Evolutionary conservation across 306 rosid genomes (phyloP).

Genomic region (Lathyrus oleraceus): DNA sequence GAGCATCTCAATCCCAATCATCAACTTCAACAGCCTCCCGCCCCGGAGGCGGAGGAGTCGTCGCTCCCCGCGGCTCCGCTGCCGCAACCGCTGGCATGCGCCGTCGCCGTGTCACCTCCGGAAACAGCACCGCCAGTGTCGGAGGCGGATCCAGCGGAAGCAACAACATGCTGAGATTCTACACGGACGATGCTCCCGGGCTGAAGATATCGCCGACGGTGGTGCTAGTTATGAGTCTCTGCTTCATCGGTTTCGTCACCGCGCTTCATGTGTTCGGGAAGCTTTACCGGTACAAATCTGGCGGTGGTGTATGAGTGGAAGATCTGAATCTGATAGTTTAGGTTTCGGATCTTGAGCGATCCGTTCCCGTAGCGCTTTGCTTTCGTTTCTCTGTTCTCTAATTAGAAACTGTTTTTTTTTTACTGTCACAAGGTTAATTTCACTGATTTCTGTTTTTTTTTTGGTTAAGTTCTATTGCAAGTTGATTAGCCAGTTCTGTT

Average conservation of each 20-base stretch:
- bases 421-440: neutral
- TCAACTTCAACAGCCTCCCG: constrained; percentile 58
- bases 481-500: neutral
- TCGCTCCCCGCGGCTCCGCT: constrained; percentile 91
- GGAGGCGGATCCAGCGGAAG: constrained; percentile 45
- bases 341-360: constrained; percentile 23
- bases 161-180: constrained; percentile 84
- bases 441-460: neutral
- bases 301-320: constrained; percentile 43
- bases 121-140: constrained; percentile 30
- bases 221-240: constrained; percentile 85
- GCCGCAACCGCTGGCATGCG: constrained; percentile 91
- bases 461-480: neutral
- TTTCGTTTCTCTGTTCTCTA: constrained; percentile 24
- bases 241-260: constrained; percentile 93
- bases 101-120: constrained; percentile 67
- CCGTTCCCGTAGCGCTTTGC: neutral
- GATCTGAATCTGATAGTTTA: constrained; percentile 6
- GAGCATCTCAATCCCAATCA: constrained; percentile 87
- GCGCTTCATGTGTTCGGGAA: constrained; percentile 91
- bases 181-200: constrained; percentile 92
- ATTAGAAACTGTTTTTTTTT: neutral
- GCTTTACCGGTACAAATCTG: constrained; percentile 47
- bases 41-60: constrained; percentile 41
- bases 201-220: constrained; percentile 84